These are phyloP conservation scores for Annulohypoxylon bovei DNA, from an alignment of 495 filamentous ascomycete species.

Conservation along the genomic window DNA sequence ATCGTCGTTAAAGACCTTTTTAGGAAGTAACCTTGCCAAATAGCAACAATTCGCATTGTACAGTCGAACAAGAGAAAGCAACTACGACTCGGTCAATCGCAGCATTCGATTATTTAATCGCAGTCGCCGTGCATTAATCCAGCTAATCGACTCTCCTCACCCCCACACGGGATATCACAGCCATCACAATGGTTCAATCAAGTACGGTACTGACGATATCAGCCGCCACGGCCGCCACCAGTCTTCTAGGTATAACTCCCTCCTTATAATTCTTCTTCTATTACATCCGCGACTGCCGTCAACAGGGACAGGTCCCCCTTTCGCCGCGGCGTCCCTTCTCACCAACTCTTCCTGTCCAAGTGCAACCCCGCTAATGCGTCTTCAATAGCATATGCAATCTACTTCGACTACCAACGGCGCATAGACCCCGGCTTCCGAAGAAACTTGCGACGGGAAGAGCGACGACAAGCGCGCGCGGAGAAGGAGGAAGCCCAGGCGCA, in stretches of 20 bases:
- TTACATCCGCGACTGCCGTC: neutral
- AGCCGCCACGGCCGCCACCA: conserved; percentile 77
- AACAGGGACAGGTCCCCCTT: neutral
- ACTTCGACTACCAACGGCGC: conserved; percentile 94
- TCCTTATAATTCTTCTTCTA: conserved; percentile 2
- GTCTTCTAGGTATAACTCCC: conserved; percentile 72
- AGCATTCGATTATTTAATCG: neutral
- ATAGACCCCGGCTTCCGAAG: conserved; percentile 88
- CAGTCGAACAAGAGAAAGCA: neutral
- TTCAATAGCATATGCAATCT: conserved; percentile 73
- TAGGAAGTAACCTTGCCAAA: conserved; percentile 21
- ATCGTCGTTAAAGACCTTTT: conserved; percentile 7
- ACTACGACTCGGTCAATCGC: neutral
- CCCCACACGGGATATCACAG: conserved; percentile 31
- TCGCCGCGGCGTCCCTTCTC: conserved; percentile 55
- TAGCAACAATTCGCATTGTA: conserved; percentile 12
- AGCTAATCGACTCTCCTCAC: conserved; percentile 32
- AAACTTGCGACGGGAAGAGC: conserved; percentile 82
- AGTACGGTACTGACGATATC: conserved; percentile 78
- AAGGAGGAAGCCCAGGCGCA: conserved; percentile 80
- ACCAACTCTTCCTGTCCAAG: conserved; percentile 62
- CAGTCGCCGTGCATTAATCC: neutral
- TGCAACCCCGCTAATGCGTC: conserved; percentile 58
- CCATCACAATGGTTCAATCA: conserved; percentile 67
- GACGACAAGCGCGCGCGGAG: conserved; percentile 74